Evolutionary conservation across 495 filamentous ascomycete genomes (phyloP), one percentile per base, ranked within the genome.

Genomic region (Lasiosphaeriaceae sp.): DNA sequence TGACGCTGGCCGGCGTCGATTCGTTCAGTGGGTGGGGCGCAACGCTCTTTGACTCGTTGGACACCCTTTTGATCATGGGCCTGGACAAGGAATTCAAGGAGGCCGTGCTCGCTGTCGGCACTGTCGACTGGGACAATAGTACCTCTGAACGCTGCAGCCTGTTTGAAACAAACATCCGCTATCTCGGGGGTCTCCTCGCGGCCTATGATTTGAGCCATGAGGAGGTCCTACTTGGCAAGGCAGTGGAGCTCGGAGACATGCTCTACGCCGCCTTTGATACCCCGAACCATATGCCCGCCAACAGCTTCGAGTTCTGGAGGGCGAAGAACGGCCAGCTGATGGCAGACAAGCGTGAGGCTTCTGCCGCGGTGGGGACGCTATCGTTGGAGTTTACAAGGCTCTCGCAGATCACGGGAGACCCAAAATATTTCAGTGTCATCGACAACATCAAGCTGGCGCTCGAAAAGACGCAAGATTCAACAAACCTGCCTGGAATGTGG

Each of bases 61-160:
- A 96, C 67, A 90, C 90, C 0, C 71, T 96, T 9, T 96, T 90
- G 90, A 92, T 96, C 57, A 92, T 96, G 90, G 90, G 79, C 9
- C 60, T 96, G 68, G 84, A 86, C 66, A 77, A 86, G 17, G 91
- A 96, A 51, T 96, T 96, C 65, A 75, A 84, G 31, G 82, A 87
- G 54, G 91, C 89, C n/a, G 81, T 90, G 9, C 75, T 83, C 41
- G 78, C 77, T 19, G 81, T 90, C 19, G 79, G 77, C 39, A 74
- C 83, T 48, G 92, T 96, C 62, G 88, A 96, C 77, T 96, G 96
- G 69, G 89, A 83, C 1, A 90, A 84, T 8, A 85, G 78, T 24
- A 81, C 78, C 6, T 53, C 60, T 17, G 23, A 47, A 0, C 37
- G 71, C 16, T 79, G 89, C 55, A 88, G 85, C 54, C 74, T 92